A percentile compares a stretch with the other conserved stretches of the same genome.
phyloP scores from a whole-genome alignment of 768 basidiomycete genomes.

The Boletus coccyginus region DNA sequence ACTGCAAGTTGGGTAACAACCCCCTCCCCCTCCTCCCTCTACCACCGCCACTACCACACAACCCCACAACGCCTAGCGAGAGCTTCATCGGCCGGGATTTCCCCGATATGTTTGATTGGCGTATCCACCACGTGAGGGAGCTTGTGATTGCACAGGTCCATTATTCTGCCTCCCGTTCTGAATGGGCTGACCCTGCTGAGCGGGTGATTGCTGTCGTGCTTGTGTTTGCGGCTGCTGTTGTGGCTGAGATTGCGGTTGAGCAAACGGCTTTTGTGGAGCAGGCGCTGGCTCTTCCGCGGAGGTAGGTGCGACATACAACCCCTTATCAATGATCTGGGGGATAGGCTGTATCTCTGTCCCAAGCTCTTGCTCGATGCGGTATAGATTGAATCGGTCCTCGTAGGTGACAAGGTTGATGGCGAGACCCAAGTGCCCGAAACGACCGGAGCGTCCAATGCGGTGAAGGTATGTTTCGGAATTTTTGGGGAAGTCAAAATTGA shows the following conservation, averaged over 20 bases:
- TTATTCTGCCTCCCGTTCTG: constrained; percentile 32
- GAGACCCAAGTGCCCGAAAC: constrained; percentile 94
- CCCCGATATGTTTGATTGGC: constrained; percentile 28
- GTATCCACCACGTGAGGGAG: constrained; percentile 21
- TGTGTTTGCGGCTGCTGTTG: constrained; percentile 24
- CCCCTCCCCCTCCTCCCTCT: neutral
- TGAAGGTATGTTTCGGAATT: constrained; percentile 99
- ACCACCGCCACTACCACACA: neutral
- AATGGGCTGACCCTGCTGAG: constrained; percentile 22
- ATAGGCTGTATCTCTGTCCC: constrained; percentile 98
- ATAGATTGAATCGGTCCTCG: constrained; percentile 96
- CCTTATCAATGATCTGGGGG: constrained; percentile 86
- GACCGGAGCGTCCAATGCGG: constrained; percentile 95
- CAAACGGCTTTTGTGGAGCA: constrained; percentile 40
- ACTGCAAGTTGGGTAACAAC: constrained; percentile 14
- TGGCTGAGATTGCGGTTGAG: constrained; percentile 36
- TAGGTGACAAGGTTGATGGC: constrained; percentile 98
- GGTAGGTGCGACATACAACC: constrained; percentile 87
- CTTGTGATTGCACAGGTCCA: constrained; percentile 20
- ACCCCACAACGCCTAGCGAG: neutral
- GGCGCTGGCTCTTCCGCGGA: constrained; percentile 43
- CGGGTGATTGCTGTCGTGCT: constrained; percentile 25
- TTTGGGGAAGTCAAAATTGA: constrained; percentile 99
- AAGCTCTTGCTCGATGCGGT: constrained; percentile 97
- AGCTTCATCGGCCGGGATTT: constrained; percentile 29